These are phyloP conservation scores for Comarum palustre DNA, from an alignment of 306 rosid genomes.

Conservation along the genomic window DNA sequence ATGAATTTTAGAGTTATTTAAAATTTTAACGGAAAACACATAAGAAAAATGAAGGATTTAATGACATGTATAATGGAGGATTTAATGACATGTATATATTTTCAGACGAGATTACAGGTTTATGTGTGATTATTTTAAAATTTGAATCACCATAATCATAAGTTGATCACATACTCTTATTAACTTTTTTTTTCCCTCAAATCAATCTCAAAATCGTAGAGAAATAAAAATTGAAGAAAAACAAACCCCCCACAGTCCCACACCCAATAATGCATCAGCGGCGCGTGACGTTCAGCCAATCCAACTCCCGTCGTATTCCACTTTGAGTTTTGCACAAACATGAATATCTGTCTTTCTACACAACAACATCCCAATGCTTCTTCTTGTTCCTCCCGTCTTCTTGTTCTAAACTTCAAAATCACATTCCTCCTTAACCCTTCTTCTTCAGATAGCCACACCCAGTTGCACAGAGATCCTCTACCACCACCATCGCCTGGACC, in stretches of 20 bases:
- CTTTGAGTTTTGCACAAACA: neutral
- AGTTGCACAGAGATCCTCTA: constrained; percentile 19
- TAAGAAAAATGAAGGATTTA: no score
- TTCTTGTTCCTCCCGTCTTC: neutral
- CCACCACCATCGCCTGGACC: neutral
- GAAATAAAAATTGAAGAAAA: fast-evolving
- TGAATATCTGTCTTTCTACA: neutral
- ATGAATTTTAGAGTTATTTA: no score
- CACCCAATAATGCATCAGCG: constrained; percentile 8
- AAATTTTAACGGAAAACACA: no score
- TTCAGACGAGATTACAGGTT: no score
- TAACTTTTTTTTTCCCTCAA: neutral
- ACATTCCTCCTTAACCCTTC: neutral
- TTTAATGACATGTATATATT: no score
- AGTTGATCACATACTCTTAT: no score
- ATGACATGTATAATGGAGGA: no score
- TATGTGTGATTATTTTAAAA: no score
- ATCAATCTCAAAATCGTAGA: neutral
- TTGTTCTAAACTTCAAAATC: neutral
- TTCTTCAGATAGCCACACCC: neutral
- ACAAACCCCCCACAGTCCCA: no score
- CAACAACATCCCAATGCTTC: neutral
- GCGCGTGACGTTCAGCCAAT: neutral
- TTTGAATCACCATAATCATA: no score
- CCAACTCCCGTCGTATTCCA: neutral